Evolutionary conservation across 176 grass and related monocot species (phyloP), one percentile per base, ranked within the genome.

Genomic region (Musa troglodytarum): DNA sequence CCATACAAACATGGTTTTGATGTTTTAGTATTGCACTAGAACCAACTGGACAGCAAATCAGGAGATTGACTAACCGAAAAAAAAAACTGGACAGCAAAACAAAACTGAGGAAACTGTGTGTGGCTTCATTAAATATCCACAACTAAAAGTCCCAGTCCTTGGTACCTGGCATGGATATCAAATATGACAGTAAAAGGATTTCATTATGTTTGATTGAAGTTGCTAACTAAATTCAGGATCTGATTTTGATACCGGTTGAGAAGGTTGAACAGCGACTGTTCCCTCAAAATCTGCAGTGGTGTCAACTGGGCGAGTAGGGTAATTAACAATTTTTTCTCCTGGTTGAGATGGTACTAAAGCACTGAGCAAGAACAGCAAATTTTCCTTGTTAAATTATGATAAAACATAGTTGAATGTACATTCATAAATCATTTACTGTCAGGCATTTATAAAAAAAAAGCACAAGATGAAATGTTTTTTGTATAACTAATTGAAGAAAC

Each of bases 231-330:
- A 55, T 54, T 66, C 57, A 34, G 28, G 68, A 43, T 56, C 34
- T 70, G 14, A 52, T 83, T 17, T 53, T 53, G 68, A 78, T 96
- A 96, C 90, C 80, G 82, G 84, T 79, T 98, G 95, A 87, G 82
- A 85, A 83, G 90, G 88, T 87, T 98, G 90, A 81, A 98, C 86
- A 70, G 84, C 88, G 63, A 88, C 82, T 28, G 95, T 98, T 82
- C 95, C 95, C 89, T 98, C 95, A 78, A 98, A 98, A 82, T 98
- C 95, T 25, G 88, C 91, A 82, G 86, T 82, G 28, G 88, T 91
- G 78, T 98, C 95, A 71, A 98, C 95, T 17, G 95, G 95, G 81
- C 95, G 95, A 78, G 86, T 73, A 87, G 95, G 90, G 69, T 98
- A 98, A 53, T 52, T 19, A 29, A 98, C 88, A 80, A 81, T 76